phyloP scores from a whole-genome alignment of 768 basidiomycete species.

The Hypholoma fasciculare region DNA sequence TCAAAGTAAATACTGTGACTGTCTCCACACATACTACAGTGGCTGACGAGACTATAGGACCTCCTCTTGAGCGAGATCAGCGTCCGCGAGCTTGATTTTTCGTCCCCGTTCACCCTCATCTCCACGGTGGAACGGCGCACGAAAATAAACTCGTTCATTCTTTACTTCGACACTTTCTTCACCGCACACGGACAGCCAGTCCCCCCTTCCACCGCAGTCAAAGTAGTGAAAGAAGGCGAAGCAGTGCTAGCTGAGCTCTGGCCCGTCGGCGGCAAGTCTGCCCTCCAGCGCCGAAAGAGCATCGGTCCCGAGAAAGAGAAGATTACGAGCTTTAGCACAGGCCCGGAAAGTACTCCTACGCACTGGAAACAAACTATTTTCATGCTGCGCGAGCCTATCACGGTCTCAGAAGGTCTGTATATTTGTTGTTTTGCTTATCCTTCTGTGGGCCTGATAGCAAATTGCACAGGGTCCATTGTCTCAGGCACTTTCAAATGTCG shows the following conservation, averaged over 20 bases:
- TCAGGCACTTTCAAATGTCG: slow-evolving; percentile 79
- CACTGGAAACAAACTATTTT: slow-evolving; percentile 98
- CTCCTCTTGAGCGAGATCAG: slow-evolving; percentile 68
- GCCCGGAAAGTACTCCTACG: slow-evolving; percentile 82
- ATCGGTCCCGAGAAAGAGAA: slow-evolving; percentile 45
- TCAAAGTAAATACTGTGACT: slow-evolving; percentile 57
- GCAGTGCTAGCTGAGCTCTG: slow-evolving; percentile 76
- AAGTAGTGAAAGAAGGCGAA: slow-evolving; percentile 56
- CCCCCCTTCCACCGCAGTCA: slow-evolving; percentile 50
- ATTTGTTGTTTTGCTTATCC: neutral
- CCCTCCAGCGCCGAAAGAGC: slow-evolving; percentile 61
- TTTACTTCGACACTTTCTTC: slow-evolving; percentile 97
- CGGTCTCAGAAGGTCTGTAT: slow-evolving; percentile 68
- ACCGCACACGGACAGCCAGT: slow-evolving; percentile 54
- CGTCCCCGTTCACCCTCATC: slow-evolving; percentile 73
- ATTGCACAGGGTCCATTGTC: slow-evolving; percentile 62
- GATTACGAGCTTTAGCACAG: slow-evolving; percentile 85
- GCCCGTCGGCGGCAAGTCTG: slow-evolving; percentile 71
- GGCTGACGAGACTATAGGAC: slow-evolving; percentile 49
- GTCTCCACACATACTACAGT: neutral
- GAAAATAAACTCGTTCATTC: slow-evolving; percentile 76
- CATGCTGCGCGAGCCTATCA: slow-evolving; percentile 76
- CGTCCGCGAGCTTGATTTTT: slow-evolving; percentile 75
- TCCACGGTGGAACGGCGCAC: slow-evolving; percentile 59
- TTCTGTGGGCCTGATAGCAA: neutral